A percentile compares a stretch with the other conserved stretches of the same genome.
Evolutionary conservation across 495 filamentous ascomycete species (phyloP).

Genomic region (Penicillium lagena): DNA sequence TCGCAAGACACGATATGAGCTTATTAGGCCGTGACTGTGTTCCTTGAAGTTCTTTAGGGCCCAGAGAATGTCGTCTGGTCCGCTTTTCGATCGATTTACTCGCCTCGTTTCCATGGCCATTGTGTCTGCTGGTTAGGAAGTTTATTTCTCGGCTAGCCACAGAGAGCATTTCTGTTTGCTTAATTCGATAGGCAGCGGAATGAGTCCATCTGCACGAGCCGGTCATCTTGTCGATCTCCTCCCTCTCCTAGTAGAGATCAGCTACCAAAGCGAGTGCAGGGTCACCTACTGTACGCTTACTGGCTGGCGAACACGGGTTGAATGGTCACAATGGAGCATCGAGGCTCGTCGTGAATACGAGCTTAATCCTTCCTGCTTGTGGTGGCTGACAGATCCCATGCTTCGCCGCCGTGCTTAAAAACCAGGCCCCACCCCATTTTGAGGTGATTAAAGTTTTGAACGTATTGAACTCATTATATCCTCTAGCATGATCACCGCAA

Average conservation of each 20-base stretch:
- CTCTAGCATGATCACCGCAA: neutral
- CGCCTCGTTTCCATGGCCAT: neutral
- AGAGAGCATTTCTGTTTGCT: neutral
- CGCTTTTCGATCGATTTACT: neutral
- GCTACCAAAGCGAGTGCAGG: neutral
- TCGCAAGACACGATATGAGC: neutral
- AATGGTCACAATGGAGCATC: neutral
- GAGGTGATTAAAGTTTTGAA: neutral
- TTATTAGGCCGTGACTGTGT: neutral
- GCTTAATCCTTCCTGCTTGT: neutral
- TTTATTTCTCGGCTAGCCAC: neutral
- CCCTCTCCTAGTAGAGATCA: constrained; percentile 3
- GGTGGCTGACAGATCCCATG: no score
- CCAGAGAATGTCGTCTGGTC: neutral
- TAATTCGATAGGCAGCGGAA: neutral
- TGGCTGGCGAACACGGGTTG: constrained; percentile 1
- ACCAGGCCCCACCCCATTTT: no score
- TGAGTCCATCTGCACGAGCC: neutral
- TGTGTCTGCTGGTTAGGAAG: neutral
- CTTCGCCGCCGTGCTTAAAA: no score
- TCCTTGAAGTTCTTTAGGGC: neutral
- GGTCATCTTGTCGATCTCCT: neutral
- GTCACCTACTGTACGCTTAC: neutral
- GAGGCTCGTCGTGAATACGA: constrained; percentile 5
- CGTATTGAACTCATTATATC: neutral